Evolutionary conservation across 1,284 basidiomycete genomes (phyloP), one percentile per base, ranked within the genome.

Genomic region (Cystobasidiaceae sp.): DNA sequence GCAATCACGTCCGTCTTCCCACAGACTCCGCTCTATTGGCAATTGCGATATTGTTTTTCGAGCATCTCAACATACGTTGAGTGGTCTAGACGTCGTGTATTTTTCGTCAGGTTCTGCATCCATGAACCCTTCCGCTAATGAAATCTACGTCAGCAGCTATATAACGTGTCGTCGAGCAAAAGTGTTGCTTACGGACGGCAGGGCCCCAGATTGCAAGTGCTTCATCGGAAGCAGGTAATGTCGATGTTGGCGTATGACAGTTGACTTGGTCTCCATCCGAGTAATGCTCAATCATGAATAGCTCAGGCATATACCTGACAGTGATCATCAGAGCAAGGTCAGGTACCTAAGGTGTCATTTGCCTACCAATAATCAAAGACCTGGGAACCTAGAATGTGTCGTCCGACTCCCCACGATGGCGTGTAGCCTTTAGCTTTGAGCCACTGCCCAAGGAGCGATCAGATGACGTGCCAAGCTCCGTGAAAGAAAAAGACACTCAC

Each of bases 251-350:
- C 34, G 41, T 59, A 33, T 68, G 49, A 39, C 67, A 66, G 51
- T 71, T 70, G 51, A 71, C 70, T 17, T 62, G 69, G 32, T 71
- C 70, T 11, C 70, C 70, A 33, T 71, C 70, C 2, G 69, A 63
- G 49, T 71, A 71, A 52, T 71, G 70, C 62, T 71, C 70, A 32
- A 71, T 63, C 59, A 70, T 67, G 50, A 71, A 71, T 17, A 62
- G 63, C 54, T 70, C 70, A 11, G 67, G 69, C 46, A 49, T 68
- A 51, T 64, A 70, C 54, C 54, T 56, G 54, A 9, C 3, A 9
- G 39, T 11, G 39, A 17, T 15, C 17, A 52, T 52, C n/a, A n/a
- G n/a, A n/a, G 21, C 25, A 15, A 15, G 23, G 8, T 6, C 15
- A 33, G 2, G 30, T 19, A 19, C 4, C 34, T 17, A 21, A 19